These are phyloP conservation scores for Coemansia sp. DNA, from an alignment of 192 early-diverging fungal species.

Conservation along the genomic window DNA sequence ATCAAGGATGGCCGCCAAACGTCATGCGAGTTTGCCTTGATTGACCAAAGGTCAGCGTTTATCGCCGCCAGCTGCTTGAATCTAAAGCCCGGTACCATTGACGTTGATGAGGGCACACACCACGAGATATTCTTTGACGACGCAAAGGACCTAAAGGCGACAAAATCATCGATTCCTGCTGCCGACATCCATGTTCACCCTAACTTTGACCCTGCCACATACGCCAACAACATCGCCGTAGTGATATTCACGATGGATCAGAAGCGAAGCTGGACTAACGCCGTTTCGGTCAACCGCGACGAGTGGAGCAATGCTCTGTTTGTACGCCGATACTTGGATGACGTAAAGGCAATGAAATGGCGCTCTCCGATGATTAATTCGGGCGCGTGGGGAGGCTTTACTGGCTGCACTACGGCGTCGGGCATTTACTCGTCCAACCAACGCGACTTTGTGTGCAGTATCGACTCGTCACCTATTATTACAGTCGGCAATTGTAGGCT, in stretches of 20 bases:
- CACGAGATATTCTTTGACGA: conserved; percentile 23
- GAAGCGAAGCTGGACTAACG: conserved; percentile 12
- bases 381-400: neutral
- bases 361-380: conserved; percentile 6
- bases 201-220: conserved; percentile 9
- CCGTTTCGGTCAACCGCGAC: conserved; percentile 8
- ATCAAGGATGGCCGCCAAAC: conserved; percentile 26
- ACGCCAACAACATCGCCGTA: conserved; percentile 39
- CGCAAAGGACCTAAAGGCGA: neutral
- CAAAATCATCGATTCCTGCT: neutral
- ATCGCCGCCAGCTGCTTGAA: conserved; percentile 25
- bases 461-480: neutral
- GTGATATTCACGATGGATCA: conserved; percentile 4
- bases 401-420: conserved; percentile 16
- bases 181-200: conserved; percentile 31
- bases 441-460: conserved; percentile 31
- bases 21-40: conserved; percentile 24
- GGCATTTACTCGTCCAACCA: conserved; percentile 22
- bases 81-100: neutral
- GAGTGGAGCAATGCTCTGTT: conserved; percentile 12
- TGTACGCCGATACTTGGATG: conserved; percentile 16
- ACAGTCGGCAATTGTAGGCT: conserved; percentile 8
- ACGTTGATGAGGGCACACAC: neutral
- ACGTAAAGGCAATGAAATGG: conserved; percentile 2
- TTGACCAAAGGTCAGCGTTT: conserved; percentile 17